These are phyloP conservation scores for Auricularia auricula-judae DNA, from an alignment of 768 basidiomycete genomes.

Conservation along the genomic window DNA sequence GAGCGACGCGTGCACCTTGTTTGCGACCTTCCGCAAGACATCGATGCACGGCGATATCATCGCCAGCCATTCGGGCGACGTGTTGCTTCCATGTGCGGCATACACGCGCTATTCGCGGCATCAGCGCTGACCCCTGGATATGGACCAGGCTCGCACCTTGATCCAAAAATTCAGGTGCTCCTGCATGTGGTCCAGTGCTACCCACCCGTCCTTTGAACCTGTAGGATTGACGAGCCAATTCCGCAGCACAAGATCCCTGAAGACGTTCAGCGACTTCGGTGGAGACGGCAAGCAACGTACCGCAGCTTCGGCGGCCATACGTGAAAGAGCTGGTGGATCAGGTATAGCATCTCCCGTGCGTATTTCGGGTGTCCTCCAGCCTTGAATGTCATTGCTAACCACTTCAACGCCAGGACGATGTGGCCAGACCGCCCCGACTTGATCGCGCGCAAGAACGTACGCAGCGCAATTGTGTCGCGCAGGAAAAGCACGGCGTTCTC, in stretches of 20 bases:
- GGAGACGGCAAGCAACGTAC: constrained; percentile 7
- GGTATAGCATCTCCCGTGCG: constrained; percentile 16
- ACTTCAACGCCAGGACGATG: background rate
- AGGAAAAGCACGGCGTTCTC: background rate
- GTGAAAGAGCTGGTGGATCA: constrained; percentile 18
- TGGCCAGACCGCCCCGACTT: background rate
- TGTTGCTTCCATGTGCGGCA: too few species aligned
- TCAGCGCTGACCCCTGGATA: too few species aligned
- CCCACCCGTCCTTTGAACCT: too few species aligned
- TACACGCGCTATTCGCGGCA: too few species aligned
- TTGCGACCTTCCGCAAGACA: too few species aligned
- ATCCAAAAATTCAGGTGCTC: too few species aligned
- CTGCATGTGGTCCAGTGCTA: too few species aligned
- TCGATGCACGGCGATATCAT: too few species aligned
- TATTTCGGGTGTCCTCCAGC: background rate
- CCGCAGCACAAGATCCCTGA: constrained; percentile 16
- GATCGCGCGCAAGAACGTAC: background rate
- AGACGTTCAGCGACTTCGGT: background rate
- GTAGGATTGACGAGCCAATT: constrained; percentile 12
- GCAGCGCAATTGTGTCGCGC: background rate
- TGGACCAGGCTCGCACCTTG: too few species aligned
- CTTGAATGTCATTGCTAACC: background rate
- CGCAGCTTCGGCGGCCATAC: constrained; percentile 18
- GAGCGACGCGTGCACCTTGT: too few species aligned
- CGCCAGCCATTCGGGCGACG: too few species aligned